A percentile compares a stretch with the other conserved stretches of the same genome.
Conservation (phyloP, 2,329 filamentous ascomycete species). For the Phialophora macrospora region DNA sequence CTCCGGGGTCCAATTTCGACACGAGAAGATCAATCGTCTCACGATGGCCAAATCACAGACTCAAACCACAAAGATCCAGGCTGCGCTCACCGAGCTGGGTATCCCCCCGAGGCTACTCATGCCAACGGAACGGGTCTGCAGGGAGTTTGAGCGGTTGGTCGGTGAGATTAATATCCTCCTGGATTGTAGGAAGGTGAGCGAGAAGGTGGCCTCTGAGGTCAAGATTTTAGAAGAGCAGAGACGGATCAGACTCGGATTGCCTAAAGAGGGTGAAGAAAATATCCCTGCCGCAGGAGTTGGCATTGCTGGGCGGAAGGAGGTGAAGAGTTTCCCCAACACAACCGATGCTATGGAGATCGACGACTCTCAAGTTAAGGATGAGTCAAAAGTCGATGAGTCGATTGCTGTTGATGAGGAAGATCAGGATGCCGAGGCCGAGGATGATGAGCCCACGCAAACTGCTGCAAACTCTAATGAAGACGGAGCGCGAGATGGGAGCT, state of each 20-base stretch:
- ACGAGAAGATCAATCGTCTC: constrained; percentile 58
- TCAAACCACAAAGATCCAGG: constrained; percentile 55
- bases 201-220: constrained; percentile 56
- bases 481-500: constrained; percentile 29
- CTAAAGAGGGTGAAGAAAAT: constrained; percentile 33
- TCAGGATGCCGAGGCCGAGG: constrained; percentile 44
- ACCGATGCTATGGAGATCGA: constrained; percentile 37
- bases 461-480: constrained; percentile 25
- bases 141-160: constrained; percentile 56
- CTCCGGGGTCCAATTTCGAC: constrained; percentile 86
- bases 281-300: constrained; percentile 11
- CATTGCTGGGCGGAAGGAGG: background rate
- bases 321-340: constrained; percentile 2
- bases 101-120: constrained; percentile 55
- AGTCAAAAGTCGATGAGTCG: constrained; percentile 28
- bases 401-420: constrained; percentile 32
- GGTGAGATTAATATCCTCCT: constrained; percentile 54
- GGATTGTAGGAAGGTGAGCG: constrained; percentile 54
- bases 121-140: constrained; percentile 57
- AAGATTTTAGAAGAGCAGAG: constrained; percentile 49
- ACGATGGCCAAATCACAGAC: constrained; percentile 58
- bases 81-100: constrained; percentile 54
- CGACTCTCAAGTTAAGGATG: constrained; percentile 23
- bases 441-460: constrained; percentile 26
- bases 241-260: constrained; percentile 37